Base-by-base conservation (phyloP, 75 land plant genomes). In the Sequoia sempervirens region DNA sequence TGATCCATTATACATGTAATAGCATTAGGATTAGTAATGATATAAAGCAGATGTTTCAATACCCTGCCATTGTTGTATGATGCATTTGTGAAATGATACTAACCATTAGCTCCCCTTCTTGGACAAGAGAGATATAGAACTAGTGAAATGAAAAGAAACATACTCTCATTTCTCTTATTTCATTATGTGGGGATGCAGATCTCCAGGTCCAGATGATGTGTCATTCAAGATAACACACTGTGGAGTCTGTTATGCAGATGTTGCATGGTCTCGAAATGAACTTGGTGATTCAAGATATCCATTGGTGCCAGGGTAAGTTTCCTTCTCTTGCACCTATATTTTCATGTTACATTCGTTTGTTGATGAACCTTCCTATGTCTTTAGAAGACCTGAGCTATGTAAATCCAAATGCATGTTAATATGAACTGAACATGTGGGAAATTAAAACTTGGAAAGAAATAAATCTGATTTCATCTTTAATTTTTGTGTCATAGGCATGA, bases 261-360 rank as follows among this genome's bases (percentile, higher is more conserved):
- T 91, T 14, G 52, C 56, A 5, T 95, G 93, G 93, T 82, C 93
- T 28, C 85, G 89, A 76, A 95, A 95, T 66, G 83, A 84, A 53
- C 47, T 75, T 53, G 89, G 88, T 12, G 87, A 93, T 78, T 84
- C 93, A 10, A 91, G 83, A 75, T 97, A 95, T 81, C 99, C 99
- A 28, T 79, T 97, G 47, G 99, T 97, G 66, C 99, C 96, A 41
- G 99, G 99, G 99, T 96, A 88, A 66, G 89, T 66, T 68, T 23
- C 64, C 30, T 46, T 28, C 80, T 37, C 26, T 54, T 15, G 73
- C 15, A 70, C 73, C 73, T 46, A n/a, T 28, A 54, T 64, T 66
- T 50, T 23, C 23, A 26, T 69, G 28, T 64, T 45, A 37, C 10
- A 45, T 32, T 61, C 46, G 46, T 84, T 8, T 4, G 4, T 30